Evolutionary conservation across 179 eudicot species (phyloP).

Genomic region (Beta lomatogona): DNA sequence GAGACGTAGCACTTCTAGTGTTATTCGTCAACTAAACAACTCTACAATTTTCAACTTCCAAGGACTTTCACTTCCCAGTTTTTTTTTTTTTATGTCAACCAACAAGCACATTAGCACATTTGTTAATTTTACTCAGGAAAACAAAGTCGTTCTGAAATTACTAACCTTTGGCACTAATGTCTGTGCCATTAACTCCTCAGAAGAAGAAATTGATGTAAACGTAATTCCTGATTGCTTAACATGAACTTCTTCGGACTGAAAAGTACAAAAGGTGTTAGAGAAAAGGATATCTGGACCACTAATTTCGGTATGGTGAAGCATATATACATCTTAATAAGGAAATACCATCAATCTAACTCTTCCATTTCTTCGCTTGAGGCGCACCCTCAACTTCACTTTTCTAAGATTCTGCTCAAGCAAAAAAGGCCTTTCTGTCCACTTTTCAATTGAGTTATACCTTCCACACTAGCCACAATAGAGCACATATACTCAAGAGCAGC

Average conservation of each 20-base stretch:
- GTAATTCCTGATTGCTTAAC: constrained; percentile 62
- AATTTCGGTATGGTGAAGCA: background rate
- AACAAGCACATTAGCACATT: background rate
- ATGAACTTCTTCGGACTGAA: constrained; percentile 64
- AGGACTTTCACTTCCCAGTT: too few species aligned
- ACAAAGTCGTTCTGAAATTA: background rate
- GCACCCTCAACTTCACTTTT: constrained; percentile 63
- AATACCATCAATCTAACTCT: constrained; percentile 84
- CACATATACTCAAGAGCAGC: constrained; percentile 77
- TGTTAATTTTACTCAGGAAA: too few species aligned
- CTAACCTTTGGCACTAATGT: constrained; percentile 77
- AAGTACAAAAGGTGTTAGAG: constrained; percentile 23
- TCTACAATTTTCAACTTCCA: too few species aligned
- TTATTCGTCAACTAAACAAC: too few species aligned
- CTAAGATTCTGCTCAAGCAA: constrained; percentile 50
- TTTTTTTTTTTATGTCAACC: too few species aligned
- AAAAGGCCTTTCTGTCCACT: constrained; percentile 45
- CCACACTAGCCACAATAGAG: constrained; percentile 62
- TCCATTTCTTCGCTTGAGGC: constrained; percentile 91
- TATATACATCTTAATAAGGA: background rate
- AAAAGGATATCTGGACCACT: background rate
- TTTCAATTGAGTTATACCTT: constrained; percentile 36
- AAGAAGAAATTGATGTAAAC: constrained; percentile 55
- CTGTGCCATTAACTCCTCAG: constrained; percentile 49
- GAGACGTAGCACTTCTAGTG: too few species aligned